Base-by-base conservation (phyloP, 2,329 filamentous ascomycete species). In the Cyphellophora europaea region DNA sequence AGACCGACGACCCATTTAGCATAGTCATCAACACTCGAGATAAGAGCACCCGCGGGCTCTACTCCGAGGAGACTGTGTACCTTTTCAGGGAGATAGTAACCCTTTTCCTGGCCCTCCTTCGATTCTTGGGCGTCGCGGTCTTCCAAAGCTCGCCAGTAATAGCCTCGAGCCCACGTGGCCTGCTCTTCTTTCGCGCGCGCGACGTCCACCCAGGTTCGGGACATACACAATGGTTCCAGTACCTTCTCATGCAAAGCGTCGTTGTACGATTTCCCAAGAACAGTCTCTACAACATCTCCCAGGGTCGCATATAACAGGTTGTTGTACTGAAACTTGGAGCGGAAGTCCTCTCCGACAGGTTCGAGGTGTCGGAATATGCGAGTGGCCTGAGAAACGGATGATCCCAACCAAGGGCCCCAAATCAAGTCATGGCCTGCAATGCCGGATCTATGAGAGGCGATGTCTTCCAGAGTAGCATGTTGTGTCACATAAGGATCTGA, bases 251-350 rank as follows among this genome's bases (percentile, higher is more conserved):
- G 38, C 4, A 67, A 43, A 13, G 62, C 51, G 2, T 54, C 45
- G 5, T 46, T 46, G 14, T 62, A 54, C 12, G 48, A 36, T 10
- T 42, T 38, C 0, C 53, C 53, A 2, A 62, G 64, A 1, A 67
- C 48, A 2, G 53, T 60, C 49, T 72, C 59, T 5, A 71, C 47
- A 3, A 58, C 54, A 45, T 71, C 60, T n/a, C 62, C 53, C 0
- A 65, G 61, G 1, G 61, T 62, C 21, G 62, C 59, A 48, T 58
- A 75, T 63, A 73, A 67, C 14, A 68, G 51, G 46, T 74, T 74
- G 54, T 59, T 65, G 51, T 74, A 75, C 42, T 68, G 59, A 32
- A 50, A 69, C 8, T 46, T 53, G 0, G 59, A 62, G 10, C 68
- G 57, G 12, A 66, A 52, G 17, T n/a, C n/a, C 8, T 25, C 21